Evolutionary conservation across 139 green algal species (phyloP).

Genomic region (Limnomonas spitsbergensis): DNA sequence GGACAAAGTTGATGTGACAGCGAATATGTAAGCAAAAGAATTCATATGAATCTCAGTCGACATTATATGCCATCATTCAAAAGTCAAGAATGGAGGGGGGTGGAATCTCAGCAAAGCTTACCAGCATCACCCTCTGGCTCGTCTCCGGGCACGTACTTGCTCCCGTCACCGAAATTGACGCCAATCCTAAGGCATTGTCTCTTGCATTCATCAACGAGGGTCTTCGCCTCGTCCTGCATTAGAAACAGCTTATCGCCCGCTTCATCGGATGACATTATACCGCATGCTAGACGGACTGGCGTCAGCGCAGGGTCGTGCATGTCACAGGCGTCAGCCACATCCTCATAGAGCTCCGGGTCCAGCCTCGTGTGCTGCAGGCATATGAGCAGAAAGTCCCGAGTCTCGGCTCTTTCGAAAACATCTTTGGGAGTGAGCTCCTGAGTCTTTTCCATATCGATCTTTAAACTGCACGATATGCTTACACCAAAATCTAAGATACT

Average conservation of each 20-base stretch:
- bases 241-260: constrained; percentile 39
- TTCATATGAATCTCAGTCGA: too few relatives aligned
- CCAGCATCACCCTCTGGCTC: background rate
- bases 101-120: too few relatives aligned
- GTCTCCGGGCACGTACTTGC: background rate
- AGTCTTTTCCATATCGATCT: background rate
- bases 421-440: background rate
- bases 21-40: too few relatives aligned
- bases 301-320: background rate
- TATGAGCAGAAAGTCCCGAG: background rate
- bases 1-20: too few relatives aligned
- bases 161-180: constrained; percentile 39
- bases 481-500: too few relatives aligned
- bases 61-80: too few relatives aligned
- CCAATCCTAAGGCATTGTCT: constrained; percentile 32
- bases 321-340: background rate
- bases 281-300: background rate
- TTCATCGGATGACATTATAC: constrained; percentile 20
- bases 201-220: constrained; percentile 23
- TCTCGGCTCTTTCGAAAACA: background rate
- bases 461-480: too few relatives aligned
- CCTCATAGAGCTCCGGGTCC: background rate
- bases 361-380: background rate
- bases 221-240: constrained; percentile 38
- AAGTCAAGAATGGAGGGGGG: too few relatives aligned